Evolutionary conservation across 2,329 filamentous ascomycete genomes (phyloP), one percentile per base, ranked within the genome.

Genomic region (Clarireedia paspali): DNA sequence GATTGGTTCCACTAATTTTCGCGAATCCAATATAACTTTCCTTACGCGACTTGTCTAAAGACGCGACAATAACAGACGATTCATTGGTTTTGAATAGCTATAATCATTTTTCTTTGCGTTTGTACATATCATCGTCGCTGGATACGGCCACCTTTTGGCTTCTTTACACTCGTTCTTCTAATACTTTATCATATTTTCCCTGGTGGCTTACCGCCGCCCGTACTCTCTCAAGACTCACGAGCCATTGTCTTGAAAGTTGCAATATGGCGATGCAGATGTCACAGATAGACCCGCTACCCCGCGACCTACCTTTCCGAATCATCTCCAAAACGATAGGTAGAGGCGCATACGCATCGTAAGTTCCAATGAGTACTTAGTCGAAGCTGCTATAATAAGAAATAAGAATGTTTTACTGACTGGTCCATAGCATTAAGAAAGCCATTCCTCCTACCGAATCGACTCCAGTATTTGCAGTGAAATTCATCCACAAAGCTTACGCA

Each of bases 401-500:
- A 24, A 17, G 14, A n/a, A 44, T 5, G 9, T 6, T 5, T 44
- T 50, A 26, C 61, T 66, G 50, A 67, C 30, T 20, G 20, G 10
- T 20, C 38, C 39, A 0, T 50, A 70, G 68, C 56, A 56, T 71
- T 92, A 96, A 95, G 70, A 97, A 97, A 75, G 94, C 92, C 30
- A 83, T 87, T 47, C 92, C 92, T 6, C 75, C 86, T 24, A 79
- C 87, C 62, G 72, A 79, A 1, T 74, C 81, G 26, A 80, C 75
- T 26, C 92, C 92, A 30, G 77, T 99, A 57, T 97, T 99, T 70
- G 94, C 95, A 14, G 90, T 99, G 72, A 99, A 99, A 72, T 89
- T 99, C 73, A 96, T 99, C 70, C 92, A 99, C 76, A 99, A 99
- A 75, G 87, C 88, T 62, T 95, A 96, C 72, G 95, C 94, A 57